Conservation (phyloP, 2,329 filamentous ascomycete genomes). For the Sporothrix mexicana region DNA sequence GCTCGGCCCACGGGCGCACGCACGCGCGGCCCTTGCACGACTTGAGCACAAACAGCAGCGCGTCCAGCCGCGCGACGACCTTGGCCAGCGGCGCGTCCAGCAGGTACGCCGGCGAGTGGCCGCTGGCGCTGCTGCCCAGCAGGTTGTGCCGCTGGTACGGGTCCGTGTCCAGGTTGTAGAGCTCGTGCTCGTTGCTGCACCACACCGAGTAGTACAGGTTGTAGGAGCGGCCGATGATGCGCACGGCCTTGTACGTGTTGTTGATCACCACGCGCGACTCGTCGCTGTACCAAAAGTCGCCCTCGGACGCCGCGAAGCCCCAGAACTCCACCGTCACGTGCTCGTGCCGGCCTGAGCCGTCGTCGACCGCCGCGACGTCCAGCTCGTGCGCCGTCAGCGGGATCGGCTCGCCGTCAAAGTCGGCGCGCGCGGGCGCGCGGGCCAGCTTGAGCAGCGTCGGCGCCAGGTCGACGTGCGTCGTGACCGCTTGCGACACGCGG, state of each 20-base stretch:
- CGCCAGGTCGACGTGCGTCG: conserved; percentile 67
- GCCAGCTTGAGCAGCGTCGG: conserved; percentile 61
- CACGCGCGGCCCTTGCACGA: conserved; percentile 62
- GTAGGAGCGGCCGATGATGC: conserved; percentile 61
- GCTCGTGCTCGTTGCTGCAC: conserved; percentile 71
- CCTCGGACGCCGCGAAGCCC: conserved; percentile 53
- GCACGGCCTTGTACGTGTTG: conserved; percentile 67
- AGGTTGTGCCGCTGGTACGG: conserved; percentile 59
- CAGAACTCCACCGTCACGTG: conserved; percentile 65
- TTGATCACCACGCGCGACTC: conserved; percentile 42
- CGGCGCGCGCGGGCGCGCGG: conserved; percentile 47
- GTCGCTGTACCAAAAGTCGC: conserved; percentile 40
- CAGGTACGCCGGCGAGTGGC: conserved; percentile 38
- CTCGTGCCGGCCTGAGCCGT: conserved; percentile 49
- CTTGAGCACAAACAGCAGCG: conserved; percentile 65
- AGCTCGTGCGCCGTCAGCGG: conserved; percentile 46
- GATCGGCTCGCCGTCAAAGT: conserved; percentile 63
- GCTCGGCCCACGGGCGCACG: conserved; percentile 59
- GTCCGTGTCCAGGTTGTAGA: conserved; percentile 61
- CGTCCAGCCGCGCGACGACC: conserved; percentile 59
- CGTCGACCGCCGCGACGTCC: conserved; percentile 35
- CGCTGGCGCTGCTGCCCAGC: conserved; percentile 35
- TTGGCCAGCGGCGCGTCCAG: conserved; percentile 47
- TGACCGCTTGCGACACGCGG: conserved; percentile 51
- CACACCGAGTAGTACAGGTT: conserved; percentile 70